Percentiles rank a stretch among this genome's conserved stretches.
phyloP scores from a whole-genome alignment of 2,329 filamentous ascomycete genomes.

The Microcera coccophila region DNA sequence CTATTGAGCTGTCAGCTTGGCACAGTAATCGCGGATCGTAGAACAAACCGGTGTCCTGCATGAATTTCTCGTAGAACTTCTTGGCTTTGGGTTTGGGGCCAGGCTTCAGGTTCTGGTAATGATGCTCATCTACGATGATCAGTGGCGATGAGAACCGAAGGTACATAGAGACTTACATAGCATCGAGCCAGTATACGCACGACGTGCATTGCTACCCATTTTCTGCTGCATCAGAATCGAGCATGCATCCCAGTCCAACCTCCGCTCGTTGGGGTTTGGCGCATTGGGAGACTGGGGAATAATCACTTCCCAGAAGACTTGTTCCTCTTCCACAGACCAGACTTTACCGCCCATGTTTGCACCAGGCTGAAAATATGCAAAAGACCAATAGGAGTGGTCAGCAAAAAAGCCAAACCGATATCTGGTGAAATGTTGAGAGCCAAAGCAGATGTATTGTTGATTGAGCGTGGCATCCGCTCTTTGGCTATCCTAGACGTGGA shows the following conservation, averaged over 20 bases:
- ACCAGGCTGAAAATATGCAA: too few species aligned
- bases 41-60: conserved; percentile 17
- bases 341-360: conserved; percentile 50
- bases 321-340: conserved; percentile 48
- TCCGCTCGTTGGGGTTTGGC: conserved; percentile 15
- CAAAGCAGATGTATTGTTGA: too few species aligned
- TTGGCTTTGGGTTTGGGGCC: conserved; percentile 33
- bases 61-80: conserved; percentile 34
- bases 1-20: conserved; percentile 6
- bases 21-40: not conserved
- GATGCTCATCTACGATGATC: conserved; percentile 39
- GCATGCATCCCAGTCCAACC: conserved; percentile 36
- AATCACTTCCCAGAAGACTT: conserved; percentile 44
- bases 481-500: too few species aligned
- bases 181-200: conserved; percentile 38
- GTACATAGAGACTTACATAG: conserved; percentile 28
- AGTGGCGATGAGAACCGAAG: not conserved
- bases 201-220: conserved; percentile 34
- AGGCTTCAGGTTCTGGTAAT: conserved; percentile 41
- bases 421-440: too few species aligned
- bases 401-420: too few species aligned
- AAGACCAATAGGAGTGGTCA: too few species aligned
- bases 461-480: too few species aligned
- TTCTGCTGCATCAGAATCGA: conserved; percentile 36
- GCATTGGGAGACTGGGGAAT: conserved; percentile 37